Evolutionary conservation across 768 basidiomycete genomes (phyloP).

Genomic region (Trametes cingulata): DNA sequence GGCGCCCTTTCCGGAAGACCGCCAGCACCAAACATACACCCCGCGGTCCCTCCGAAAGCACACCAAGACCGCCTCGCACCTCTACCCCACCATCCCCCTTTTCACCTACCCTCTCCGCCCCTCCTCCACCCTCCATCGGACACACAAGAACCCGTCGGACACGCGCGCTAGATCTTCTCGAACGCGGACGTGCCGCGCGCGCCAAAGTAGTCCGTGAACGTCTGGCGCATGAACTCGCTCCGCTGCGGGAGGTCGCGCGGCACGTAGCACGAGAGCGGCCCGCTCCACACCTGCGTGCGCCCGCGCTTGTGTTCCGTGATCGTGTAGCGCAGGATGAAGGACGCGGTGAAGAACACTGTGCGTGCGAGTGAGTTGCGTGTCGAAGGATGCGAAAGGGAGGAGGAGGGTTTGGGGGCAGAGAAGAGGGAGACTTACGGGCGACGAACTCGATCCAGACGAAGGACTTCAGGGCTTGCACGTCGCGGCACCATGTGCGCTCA

Average conservation of each 20-base stretch:
- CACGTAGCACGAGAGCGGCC: slow-evolving; percentile 51
- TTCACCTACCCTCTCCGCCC: background rate
- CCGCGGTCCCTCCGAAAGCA: background rate
- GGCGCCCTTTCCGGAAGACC: slow-evolving; percentile 10
- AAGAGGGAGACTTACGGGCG: slow-evolving; percentile 41
- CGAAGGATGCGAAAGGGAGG: background rate
- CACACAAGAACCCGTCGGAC: background rate
- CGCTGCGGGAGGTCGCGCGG: slow-evolving; percentile 29
- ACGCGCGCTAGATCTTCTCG: slow-evolving; percentile 21
- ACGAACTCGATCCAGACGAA: slow-evolving; percentile 62
- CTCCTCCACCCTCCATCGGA: background rate
- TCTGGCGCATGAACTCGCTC: slow-evolving; percentile 14
- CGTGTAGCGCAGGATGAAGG: slow-evolving; percentile 47
- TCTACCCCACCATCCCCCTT: too few relatives aligned
- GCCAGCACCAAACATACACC: slow-evolving; percentile 10
- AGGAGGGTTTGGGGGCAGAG: background rate
- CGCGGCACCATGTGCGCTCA: slow-evolving; percentile 52
- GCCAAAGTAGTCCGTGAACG: slow-evolving; percentile 22
- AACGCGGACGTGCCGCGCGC: slow-evolving; percentile 14
- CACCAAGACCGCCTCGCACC: background rate
- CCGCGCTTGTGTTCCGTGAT: slow-evolving; percentile 45
- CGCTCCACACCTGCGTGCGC: slow-evolving; percentile 52
- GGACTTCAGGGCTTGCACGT: slow-evolving; percentile 54
- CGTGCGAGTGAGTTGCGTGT: background rate
- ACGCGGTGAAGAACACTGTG: slow-evolving; percentile 45